A percentile compares a stretch with the other conserved stretches of the same genome.
These are phyloP conservation scores for Pistacia atlantica DNA, from an alignment of 345 rosid species.

Conservation along the genomic window DNA sequence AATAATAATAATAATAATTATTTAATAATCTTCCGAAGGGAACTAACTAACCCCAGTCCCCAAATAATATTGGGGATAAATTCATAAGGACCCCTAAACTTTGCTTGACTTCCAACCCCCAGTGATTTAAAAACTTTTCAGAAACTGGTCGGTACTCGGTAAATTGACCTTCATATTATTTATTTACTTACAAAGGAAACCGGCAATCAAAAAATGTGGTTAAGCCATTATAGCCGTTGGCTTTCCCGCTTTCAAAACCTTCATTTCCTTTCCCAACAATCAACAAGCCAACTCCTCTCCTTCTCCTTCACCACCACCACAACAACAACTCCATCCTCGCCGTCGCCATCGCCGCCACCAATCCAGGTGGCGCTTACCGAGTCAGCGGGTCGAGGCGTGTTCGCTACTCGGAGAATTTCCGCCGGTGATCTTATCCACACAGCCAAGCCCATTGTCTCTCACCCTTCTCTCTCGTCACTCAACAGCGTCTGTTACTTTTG, in stretches of 20 bases:
- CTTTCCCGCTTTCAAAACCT: conserved; percentile 35
- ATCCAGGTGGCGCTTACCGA: conserved; percentile 67
- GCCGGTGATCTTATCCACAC: conserved; percentile 86
- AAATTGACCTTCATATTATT: not conserved
- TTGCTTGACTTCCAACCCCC: not conserved
- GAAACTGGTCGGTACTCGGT: not conserved
- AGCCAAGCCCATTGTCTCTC: conserved; percentile 63
- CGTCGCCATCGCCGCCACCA: conserved; percentile 51
- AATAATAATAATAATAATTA: too few relatives aligned
- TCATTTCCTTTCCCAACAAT: not conserved
- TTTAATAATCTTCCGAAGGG: too few relatives aligned
- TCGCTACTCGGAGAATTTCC: conserved; percentile 66
- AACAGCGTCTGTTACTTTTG: conserved; percentile 69
- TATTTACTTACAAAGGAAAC: too few relatives aligned
- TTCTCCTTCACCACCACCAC: conserved; percentile 24
- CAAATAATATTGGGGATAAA: not conserved
- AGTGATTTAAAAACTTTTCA: too few relatives aligned
- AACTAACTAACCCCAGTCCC: too few relatives aligned
- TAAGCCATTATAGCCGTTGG: conserved; percentile 43
- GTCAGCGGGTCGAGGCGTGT: conserved; percentile 86
- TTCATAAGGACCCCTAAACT: too few relatives aligned
- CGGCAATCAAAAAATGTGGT: not conserved
- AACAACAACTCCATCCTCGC: conserved; percentile 21
- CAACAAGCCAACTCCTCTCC: conserved; percentile 3
- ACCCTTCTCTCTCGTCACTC: conserved; percentile 50